Base-by-base conservation (phyloP, 805 yeast genomes). In the Jamesozyma lodderae region DNA sequence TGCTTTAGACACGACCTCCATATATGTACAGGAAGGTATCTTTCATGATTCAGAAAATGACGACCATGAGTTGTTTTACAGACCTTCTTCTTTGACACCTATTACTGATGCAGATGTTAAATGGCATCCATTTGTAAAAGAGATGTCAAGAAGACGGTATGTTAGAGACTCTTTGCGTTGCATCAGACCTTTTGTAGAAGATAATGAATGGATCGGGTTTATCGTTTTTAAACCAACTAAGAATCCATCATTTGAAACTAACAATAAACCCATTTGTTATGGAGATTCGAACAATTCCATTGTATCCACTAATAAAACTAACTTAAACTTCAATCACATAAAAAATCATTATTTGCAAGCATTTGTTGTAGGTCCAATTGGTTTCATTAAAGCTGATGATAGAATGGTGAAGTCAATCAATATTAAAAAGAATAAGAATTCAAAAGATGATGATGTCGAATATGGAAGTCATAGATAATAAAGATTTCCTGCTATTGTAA, bases 151-250 rank as follows among this genome's bases (percentile, higher is more conserved):
- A 39, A 58, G 67, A 27, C 71, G 71, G 41, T 62, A 62, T 43
- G 63, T 70, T 36, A 64, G 73, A 34, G 76, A 75, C 53, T 70
- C 79, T 13, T 52, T 75, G 24, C 65, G 79, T 33, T 76, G 82
- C 45, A 72, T 76, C 25, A 71, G 68, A 45, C 72, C 79, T 3
- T 60, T 76, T 34, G 60, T 69, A 2, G 62, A 63, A 41, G 75
- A 72, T 32, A 76, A 73, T 22, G 48, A 65, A 9, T 76, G 81
- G 81, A 58, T 70, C 20, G 72, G 74, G 27, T 70, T 65, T 46
- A 52, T 62, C 23, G 47, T 71, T 16, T 66, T 68, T 22, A 65
- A 66, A 6, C 51, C 57, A 5, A 31, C 45, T 6, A 26, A 34
- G 10, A 44, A 48, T 7, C 61, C 61, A 4, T 35, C 30, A 1